phyloP scores from a whole-genome alignment of 345 rosid species.

The Linum tenue region DNA sequence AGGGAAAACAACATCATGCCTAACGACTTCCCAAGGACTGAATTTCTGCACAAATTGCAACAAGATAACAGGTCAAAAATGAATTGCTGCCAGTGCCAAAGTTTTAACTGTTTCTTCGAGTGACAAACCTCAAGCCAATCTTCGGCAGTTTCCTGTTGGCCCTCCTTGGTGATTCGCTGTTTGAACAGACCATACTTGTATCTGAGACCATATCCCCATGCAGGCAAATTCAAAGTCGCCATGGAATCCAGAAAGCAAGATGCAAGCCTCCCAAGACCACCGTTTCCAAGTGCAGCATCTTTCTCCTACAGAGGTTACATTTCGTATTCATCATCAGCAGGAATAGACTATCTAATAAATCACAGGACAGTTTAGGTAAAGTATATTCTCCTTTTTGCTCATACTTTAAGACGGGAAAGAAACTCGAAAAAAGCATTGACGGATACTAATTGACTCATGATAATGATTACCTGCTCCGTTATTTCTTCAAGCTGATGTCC shows the following conservation, averaged over 20 bases:
- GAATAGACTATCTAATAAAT: not conserved
- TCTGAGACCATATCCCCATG: constrained; percentile 98
- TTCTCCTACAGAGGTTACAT: constrained; percentile 50
- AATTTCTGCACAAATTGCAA: constrained; percentile 60
- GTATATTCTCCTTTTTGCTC: not conserved
- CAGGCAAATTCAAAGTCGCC: constrained; percentile 94
- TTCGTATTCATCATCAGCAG: constrained; percentile 3
- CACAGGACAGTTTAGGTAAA: not conserved
- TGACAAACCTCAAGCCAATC: constrained; percentile 94
- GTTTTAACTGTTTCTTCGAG: constrained; percentile 1
- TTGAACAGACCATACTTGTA: constrained; percentile 89
- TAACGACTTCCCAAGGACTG: constrained; percentile 97
- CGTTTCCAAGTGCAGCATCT: constrained; percentile 98
- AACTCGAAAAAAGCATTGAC: not conserved
- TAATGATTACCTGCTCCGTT: constrained; percentile 59
- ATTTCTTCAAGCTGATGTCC: constrained; percentile 84
- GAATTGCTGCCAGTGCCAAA: constrained; percentile 1
- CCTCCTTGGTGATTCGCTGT: constrained; percentile 72
- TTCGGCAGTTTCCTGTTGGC: constrained; percentile 92
- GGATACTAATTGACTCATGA: not conserved
- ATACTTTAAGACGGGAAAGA: not conserved
- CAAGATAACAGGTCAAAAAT: constrained; percentile 16
- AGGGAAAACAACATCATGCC: constrained; percentile 84
- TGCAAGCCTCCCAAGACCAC: constrained; percentile 96
- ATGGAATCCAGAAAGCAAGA: constrained; percentile 94